Evolutionary conservation across 2,329 filamentous ascomycete genomes (phyloP).

Genomic region (Botrytis aclada): DNA sequence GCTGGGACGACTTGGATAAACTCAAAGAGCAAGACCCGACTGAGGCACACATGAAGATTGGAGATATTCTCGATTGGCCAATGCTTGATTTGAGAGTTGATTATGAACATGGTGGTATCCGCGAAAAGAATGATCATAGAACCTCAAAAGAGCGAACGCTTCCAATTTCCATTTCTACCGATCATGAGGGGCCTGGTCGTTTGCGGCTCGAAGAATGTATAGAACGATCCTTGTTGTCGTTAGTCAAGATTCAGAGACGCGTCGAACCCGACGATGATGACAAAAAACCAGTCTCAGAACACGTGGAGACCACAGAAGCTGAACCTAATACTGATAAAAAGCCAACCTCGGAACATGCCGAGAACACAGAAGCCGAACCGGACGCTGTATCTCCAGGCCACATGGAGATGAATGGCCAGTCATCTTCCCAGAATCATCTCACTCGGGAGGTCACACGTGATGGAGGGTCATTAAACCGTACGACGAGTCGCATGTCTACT

Average conservation of each 20-base stretch:
- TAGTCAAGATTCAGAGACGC: slow-evolving; percentile 82
- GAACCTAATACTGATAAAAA: slow-evolving; percentile 24
- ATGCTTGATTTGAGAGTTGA: slow-evolving; percentile 90
- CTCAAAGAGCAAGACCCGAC: slow-evolving; percentile 92
- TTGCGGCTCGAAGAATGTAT: slow-evolving; percentile 87
- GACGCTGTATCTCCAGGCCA: slow-evolving; percentile 29
- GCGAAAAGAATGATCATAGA: slow-evolving; percentile 85
- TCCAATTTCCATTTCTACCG: slow-evolving; percentile 83
- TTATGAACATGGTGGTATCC: slow-evolving; percentile 86
- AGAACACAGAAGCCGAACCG: slow-evolving; percentile 27
- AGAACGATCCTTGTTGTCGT: slow-evolving; percentile 85
- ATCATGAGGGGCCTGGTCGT: slow-evolving; percentile 46
- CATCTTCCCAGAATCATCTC: background rate
- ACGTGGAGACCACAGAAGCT: slow-evolving; percentile 30
- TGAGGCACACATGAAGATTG: slow-evolving; percentile 93
- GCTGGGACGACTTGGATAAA: slow-evolving; percentile 77
- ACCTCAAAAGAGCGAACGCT: slow-evolving; percentile 88
- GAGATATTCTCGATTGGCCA: slow-evolving; percentile 81
- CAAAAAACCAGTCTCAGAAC: slow-evolving; percentile 28
- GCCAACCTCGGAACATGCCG: slow-evolving; percentile 27
- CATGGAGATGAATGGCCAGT: background rate
- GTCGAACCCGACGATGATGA: slow-evolving; percentile 46
- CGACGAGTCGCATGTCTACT: slow-evolving; percentile 31
- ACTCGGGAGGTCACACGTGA: slow-evolving; percentile 14
- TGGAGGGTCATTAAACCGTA: slow-evolving; percentile 39